These are phyloP conservation scores for Tieghemostelium lacteum DNA, from an alignment of 78 protist species.

Conservation along the genomic window DNA sequence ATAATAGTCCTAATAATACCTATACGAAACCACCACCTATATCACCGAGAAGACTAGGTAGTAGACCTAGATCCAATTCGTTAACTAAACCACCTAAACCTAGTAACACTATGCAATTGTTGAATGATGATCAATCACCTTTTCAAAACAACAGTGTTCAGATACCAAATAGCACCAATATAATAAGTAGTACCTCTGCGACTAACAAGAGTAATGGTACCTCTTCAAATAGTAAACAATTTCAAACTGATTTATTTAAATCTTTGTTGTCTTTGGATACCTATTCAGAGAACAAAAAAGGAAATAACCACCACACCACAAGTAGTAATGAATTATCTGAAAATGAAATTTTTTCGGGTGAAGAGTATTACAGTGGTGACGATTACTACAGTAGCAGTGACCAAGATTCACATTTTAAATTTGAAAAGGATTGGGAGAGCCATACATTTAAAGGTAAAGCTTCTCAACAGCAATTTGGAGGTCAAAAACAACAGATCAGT, in stretches of 20 bases:
- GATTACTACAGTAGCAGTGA: too few species aligned
- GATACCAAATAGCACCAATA: background rate
- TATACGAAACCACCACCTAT: constrained; percentile 41
- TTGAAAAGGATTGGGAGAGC: background rate
- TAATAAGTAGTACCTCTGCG: background rate
- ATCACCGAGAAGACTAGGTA: constrained; percentile 3
- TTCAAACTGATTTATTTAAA: constrained; percentile 21
- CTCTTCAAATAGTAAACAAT: background rate
- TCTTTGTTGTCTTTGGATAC: constrained; percentile 22
- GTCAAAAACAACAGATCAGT: background rate
- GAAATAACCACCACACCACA: background rate
- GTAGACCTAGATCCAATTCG: constrained; percentile 18
- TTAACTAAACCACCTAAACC: background rate
- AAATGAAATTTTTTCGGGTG: background rate
- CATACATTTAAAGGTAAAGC: background rate
- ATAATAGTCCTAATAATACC: background rate
- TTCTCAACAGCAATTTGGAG: background rate
- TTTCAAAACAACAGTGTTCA: too few species aligned
- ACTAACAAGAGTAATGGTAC: too few species aligned
- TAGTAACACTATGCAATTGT: background rate
- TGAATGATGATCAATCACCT: background rate
- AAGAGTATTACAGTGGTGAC: background rate
- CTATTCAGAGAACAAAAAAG: background rate
- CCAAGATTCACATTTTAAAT: background rate
- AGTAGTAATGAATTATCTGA: background rate